A percentile compares a stretch with the other conserved stretches of the same genome.
phyloP scores from a whole-genome alignment of 306 rosid species.

The Astragalus glycyphyllos region DNA sequence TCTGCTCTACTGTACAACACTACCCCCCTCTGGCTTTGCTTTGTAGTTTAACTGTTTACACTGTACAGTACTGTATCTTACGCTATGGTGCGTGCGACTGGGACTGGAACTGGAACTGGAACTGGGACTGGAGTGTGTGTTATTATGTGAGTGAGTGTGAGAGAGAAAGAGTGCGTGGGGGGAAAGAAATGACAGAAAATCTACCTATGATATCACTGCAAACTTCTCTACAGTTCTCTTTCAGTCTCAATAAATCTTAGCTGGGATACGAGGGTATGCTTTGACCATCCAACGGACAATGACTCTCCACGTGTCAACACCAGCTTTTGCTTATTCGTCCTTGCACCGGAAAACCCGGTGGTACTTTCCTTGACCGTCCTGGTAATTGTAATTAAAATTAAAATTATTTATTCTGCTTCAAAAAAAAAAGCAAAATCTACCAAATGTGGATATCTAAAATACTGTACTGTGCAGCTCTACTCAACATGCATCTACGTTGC shows the following conservation, averaged over 20 bases:
- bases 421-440: slow-evolving; percentile 36
- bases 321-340: slow-evolving; percentile 78
- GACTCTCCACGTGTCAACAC: slow-evolving; percentile 59
- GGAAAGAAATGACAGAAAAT: slow-evolving; percentile 53
- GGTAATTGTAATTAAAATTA: not conserved
- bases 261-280: slow-evolving; percentile 38
- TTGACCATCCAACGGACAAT: slow-evolving; percentile 53
- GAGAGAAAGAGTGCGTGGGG: slow-evolving; percentile 41
- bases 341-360: slow-evolving; percentile 93
- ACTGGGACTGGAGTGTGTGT: not conserved
- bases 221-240: slow-evolving; percentile 60
- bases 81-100: slow-evolving; percentile 29
- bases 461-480: slow-evolving; percentile 17
- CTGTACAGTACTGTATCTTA: slow-evolving; percentile 29
- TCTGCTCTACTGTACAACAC: slow-evolving; percentile 46
- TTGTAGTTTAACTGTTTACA: slow-evolving; percentile 23
- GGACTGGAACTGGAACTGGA: slow-evolving; percentile 6
- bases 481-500: slow-evolving; percentile 42
- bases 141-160: slow-evolving; percentile 18
- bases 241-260: slow-evolving; percentile 63
- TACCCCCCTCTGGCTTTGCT: slow-evolving; percentile 15
- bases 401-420: not conserved
- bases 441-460: slow-evolving; percentile 25
- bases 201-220: slow-evolving; percentile 52
- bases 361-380: slow-evolving; percentile 62